These are phyloP conservation scores for Lactarius sanguifluus DNA, from an alignment of 768 basidiomycete genomes.

Conservation along the genomic window DNA sequence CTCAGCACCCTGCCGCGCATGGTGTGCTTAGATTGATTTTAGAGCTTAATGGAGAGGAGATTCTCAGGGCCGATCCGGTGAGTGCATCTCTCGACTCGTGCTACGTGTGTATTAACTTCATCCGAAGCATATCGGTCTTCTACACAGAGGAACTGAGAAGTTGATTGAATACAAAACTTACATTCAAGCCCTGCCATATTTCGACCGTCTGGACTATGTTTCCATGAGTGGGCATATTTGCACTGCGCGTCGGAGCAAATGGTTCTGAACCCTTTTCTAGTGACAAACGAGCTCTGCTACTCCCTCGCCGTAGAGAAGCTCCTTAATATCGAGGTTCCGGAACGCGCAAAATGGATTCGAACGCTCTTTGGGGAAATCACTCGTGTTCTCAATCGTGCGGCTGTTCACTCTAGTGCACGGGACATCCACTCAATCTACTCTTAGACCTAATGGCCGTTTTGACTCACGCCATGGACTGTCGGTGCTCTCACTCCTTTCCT, in stretches of 20 bases:
- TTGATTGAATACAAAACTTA: constrained; percentile 99
- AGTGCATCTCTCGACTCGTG: constrained; percentile 2
- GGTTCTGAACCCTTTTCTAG: constrained; percentile 42
- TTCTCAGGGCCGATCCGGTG: constrained; percentile 82
- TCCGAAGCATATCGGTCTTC: constrained; percentile 82
- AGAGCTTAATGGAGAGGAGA: constrained; percentile 96
- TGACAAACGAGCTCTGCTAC: constrained; percentile 99
- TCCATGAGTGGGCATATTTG: constrained; percentile 84
- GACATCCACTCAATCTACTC: constrained; percentile 10
- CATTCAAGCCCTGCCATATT: constrained; percentile 95
- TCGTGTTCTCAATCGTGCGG: constrained; percentile 87
- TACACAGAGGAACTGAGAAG: constrained; percentile 98
- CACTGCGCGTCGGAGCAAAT: background rate
- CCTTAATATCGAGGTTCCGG: constrained; percentile 94
- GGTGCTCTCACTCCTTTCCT: constrained; percentile 98
- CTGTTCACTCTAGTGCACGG: constrained; percentile 3
- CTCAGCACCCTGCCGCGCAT: constrained; percentile 98
- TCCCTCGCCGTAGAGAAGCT: constrained; percentile 97
- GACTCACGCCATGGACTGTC: constrained; percentile 95
- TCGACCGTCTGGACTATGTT: constrained; percentile 98
- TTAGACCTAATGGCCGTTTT: constrained; percentile 94
- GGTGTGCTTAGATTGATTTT: constrained; percentile 97
- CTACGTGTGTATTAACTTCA: constrained; percentile 17
- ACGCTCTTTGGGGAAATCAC: constrained; percentile 98
- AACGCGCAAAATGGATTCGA: constrained; percentile 97